phyloP scores from a whole-genome alignment of 176 grass and related monocot genomes.

The Carex parvula region DNA sequence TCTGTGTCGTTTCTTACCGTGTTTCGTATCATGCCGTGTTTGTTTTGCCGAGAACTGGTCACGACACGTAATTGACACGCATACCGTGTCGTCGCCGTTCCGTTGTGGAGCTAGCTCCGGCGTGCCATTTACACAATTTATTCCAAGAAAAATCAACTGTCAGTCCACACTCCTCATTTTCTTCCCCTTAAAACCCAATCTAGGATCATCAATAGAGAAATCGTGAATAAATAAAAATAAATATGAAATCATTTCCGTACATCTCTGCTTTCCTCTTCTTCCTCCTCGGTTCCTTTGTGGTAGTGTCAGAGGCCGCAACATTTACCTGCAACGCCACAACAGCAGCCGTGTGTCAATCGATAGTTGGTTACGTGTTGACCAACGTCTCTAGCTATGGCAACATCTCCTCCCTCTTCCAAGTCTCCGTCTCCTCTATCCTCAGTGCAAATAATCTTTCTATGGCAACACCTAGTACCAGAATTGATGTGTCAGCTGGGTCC shows the following conservation, averaged over 20 bases:
- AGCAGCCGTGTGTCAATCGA: constrained; percentile 34
- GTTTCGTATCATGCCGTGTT: no score
- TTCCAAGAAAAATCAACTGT: not conserved
- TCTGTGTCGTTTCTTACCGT: no score
- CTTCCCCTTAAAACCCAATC: not conserved
- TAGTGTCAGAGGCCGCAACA: constrained; percentile 30
- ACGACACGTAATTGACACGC: no score
- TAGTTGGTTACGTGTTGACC: constrained; percentile 43
- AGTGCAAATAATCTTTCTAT: constrained; percentile 31
- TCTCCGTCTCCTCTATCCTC: constrained; percentile 36
- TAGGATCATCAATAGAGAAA: not conserved
- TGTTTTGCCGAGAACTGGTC: no score
- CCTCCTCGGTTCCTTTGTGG: constrained; percentile 7
- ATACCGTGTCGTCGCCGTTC: no score
- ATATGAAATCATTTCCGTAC: constrained; percentile 14
- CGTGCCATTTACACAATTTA: not conserved
- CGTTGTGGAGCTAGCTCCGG: not conserved
- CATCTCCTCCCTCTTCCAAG: constrained; percentile 50
- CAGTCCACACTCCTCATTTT: not conserved
- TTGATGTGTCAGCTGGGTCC: not conserved
- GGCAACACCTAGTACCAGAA: not conserved
- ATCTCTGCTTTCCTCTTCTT: constrained; percentile 19
- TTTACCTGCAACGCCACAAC: constrained; percentile 28
- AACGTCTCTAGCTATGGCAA: constrained; percentile 59
- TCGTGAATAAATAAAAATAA: not conserved